Conservation (phyloP, 23 red algal genomes). For the Gracilaria vermiculophylla region DNA sequence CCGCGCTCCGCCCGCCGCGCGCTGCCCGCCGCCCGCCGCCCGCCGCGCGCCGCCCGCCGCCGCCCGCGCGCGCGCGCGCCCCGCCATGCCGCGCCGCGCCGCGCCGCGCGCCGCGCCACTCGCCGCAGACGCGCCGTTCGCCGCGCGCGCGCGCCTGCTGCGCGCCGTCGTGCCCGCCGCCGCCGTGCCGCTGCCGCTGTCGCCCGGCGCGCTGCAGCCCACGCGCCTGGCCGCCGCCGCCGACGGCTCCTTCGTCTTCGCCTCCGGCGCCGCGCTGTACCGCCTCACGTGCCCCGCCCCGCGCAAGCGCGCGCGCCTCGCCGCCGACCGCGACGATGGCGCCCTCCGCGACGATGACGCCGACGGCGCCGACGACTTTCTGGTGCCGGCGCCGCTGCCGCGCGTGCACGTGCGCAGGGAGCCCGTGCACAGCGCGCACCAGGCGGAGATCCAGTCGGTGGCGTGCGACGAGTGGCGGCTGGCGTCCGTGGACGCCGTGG, state of each 20-base stretch:
- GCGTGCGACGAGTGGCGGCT: neutral
- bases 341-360: neutral
- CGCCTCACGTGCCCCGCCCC: neutral
- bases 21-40: neutral
- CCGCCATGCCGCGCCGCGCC: no score
- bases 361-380: constrained; percentile 53
- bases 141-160: no score
- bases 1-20: no score
- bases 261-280: neutral
- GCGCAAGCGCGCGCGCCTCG: constrained; percentile 7
- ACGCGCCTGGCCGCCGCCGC: neutral
- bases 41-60: neutral
- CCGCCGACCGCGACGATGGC: neutral
- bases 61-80: no score
- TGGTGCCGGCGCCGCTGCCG: constrained; percentile 3
- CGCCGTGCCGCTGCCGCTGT: constrained; percentile 7
- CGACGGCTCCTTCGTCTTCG: constrained; percentile 16
- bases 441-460: constrained; percentile 55
- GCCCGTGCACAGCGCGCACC: constrained; percentile 26
- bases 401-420: neutral
- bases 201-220: constrained; percentile 13
- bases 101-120: no score
- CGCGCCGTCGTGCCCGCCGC: neutral
- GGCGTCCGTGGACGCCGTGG: constrained; percentile 62
- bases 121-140: no score